Evolutionary conservation across 169 alveolate genomes (phyloP).

Genomic region (Theileria sp.): DNA sequence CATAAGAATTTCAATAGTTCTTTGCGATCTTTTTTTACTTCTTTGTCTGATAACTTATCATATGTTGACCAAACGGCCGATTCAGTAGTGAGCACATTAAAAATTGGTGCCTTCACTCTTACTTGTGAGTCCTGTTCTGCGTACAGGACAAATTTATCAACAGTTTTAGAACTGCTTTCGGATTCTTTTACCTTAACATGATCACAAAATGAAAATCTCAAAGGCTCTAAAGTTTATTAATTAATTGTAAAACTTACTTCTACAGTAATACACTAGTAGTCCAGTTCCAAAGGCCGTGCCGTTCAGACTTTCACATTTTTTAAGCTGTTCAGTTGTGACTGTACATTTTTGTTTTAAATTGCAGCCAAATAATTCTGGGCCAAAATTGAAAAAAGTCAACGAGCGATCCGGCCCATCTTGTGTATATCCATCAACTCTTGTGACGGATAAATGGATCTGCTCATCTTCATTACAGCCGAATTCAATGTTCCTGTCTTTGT

Average conservation of each 20-base stretch:
- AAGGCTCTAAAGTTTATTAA: conserved; percentile 17
- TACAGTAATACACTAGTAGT: conserved; percentile 18
- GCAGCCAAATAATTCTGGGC: conserved; percentile 11
- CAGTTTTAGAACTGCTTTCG: neutral
- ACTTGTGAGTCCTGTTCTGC: conserved; percentile 60
- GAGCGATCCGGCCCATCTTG: conserved; percentile 1
- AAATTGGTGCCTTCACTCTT: conserved; percentile 45
- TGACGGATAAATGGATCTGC: conserved; percentile 42
- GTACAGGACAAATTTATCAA: conserved; percentile 20
- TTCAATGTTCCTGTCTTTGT: conserved; percentile 24
- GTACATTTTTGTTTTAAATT: conserved; percentile 11
- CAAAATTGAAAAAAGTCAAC: neutral
- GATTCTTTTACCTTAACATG: neutral
- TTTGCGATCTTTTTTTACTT: conserved; percentile 52
- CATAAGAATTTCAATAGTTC: conserved; percentile 54
- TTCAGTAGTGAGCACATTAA: conserved; percentile 25
- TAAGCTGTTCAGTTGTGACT: neutral
- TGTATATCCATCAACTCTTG: conserved; percentile 43
- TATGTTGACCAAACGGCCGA: conserved; percentile 56
- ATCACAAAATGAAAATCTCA: conserved; percentile 21
- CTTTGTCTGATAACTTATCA: conserved; percentile 21
- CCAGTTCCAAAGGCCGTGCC: conserved; percentile 5
- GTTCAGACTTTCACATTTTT: neutral
- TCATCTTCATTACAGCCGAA: conserved; percentile 59
- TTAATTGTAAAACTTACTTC: conserved; percentile 25